Conservation (phyloP, 2,329 filamentous ascomycete genomes). For the Diaporthe sp. region DNA sequence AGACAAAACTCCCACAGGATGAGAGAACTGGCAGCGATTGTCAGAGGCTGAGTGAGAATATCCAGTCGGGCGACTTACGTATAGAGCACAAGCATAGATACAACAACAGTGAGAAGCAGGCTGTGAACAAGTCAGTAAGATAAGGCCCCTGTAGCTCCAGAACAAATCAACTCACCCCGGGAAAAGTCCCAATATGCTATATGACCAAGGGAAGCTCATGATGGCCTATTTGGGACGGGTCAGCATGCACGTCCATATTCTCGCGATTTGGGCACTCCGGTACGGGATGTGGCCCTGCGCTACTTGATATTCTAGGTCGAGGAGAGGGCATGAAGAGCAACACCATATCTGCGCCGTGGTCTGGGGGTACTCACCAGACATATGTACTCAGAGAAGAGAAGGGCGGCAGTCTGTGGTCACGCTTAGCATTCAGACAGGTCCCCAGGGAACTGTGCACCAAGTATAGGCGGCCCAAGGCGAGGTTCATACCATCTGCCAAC, state of each 20-base stretch:
- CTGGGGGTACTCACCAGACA: conserved; percentile 67
- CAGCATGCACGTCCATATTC: neutral
- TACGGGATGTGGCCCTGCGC: neutral
- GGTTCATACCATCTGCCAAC: conserved; percentile 82
- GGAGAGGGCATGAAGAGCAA: neutral
- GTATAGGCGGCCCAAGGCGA: conserved; percentile 34
- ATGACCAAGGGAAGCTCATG: conserved; percentile 97
- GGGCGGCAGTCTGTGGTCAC: conserved; percentile 76
- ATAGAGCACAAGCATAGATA: conserved; percentile 85
- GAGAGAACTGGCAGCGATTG: conserved; percentile 45
- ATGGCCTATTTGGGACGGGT: conserved; percentile 67
- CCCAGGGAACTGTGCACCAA: neutral
- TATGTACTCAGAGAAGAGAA: conserved; percentile 96
- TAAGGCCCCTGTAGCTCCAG: neutral
- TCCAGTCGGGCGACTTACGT: conserved; percentile 78
- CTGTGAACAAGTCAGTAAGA: conserved; percentile 46
- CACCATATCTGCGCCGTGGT: too few species aligned
- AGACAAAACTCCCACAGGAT: conserved; percentile 86
- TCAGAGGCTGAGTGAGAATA: conserved; percentile 43
- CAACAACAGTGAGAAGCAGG: conserved; percentile 83
- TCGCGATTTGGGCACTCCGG: neutral
- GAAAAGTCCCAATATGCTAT: conserved; percentile 87
- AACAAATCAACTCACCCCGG: conserved; percentile 66
- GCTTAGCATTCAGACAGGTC: conserved; percentile 17
- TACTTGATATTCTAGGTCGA: too few species aligned